Conservation (phyloP, 1,284 basidiomycete species). For the Albatrellus sp. region DNA sequence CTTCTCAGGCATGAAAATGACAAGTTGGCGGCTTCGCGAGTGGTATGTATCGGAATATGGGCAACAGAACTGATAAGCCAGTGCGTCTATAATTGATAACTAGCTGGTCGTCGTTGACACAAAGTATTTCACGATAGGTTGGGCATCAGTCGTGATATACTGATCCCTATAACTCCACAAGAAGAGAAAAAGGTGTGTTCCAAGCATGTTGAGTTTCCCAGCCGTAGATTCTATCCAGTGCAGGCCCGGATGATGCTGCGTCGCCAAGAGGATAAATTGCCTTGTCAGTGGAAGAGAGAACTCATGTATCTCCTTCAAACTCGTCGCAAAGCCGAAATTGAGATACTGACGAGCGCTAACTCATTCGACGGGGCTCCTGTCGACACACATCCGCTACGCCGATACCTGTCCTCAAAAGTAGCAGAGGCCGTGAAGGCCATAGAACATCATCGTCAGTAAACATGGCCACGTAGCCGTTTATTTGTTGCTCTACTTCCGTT, state of each 20-base stretch:
- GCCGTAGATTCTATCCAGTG: not conserved
- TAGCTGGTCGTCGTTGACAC: not conserved
- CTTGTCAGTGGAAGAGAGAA: conserved; percentile 67
- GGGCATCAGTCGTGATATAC: conserved; percentile 41
- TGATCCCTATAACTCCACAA: conserved; percentile 58
- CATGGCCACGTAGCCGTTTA: no score
- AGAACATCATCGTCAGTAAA: no score
- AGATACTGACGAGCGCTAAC: conserved; percentile 35
- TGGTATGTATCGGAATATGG: conserved; percentile 75
- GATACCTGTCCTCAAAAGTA: conserved; percentile 17
- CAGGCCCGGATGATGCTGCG: conserved; percentile 63
- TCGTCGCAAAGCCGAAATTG: conserved; percentile 82
- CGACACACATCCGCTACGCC: conserved; percentile 12
- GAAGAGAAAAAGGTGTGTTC: conserved; percentile 61
- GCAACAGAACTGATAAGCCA: conserved; percentile 38
- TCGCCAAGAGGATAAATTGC: conserved; percentile 29
- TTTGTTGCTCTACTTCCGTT: no score
- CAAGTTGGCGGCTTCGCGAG: conserved; percentile 48
- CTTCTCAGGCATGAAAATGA: conserved; percentile 51
- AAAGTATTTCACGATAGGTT: conserved; percentile 28
- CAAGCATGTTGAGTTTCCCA: not conserved
- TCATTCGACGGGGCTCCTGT: not conserved
- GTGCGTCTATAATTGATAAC: no score
- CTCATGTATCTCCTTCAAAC: conserved; percentile 67
- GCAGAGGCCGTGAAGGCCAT: no score